A percentile compares a stretch with the other conserved stretches of the same genome.
Conservation (phyloP, 345 rosid genomes). For the Streptanthus diversifolius region DNA sequence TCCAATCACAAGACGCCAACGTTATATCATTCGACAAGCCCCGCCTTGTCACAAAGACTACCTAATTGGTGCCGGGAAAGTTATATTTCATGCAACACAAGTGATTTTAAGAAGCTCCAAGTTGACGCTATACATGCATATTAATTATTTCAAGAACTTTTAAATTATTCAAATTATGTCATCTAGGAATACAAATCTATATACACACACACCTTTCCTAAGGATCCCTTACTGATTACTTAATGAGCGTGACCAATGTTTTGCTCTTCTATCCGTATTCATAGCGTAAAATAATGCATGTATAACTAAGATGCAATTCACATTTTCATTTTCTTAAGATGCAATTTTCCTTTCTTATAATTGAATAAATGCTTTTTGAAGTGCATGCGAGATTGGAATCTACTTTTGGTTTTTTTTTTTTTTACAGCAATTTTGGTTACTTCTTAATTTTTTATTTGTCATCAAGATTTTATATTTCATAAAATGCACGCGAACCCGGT, state of each 20-base stretch:
- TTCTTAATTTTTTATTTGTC: background rate
- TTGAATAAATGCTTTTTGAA: background rate
- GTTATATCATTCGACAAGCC: conserved; percentile 41
- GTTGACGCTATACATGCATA: conserved; percentile 41
- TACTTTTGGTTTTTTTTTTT: background rate
- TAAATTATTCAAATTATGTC: background rate
- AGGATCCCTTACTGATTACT: background rate
- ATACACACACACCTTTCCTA: background rate
- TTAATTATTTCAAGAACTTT: conserved; percentile 39
- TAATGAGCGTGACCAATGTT: background rate
- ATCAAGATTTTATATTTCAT: background rate
- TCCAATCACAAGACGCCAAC: conserved; percentile 30
- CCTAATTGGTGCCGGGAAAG: conserved; percentile 41
- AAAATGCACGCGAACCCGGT: conserved; percentile 6
- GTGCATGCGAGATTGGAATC: conserved; percentile 18
- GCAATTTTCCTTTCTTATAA: background rate
- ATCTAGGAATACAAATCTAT: background rate
- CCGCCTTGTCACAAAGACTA: conserved; percentile 42
- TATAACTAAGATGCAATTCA: background rate
- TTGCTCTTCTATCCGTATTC: background rate
- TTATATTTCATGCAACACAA: conserved; percentile 37
- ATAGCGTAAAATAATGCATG: background rate
- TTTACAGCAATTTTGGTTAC: background rate
- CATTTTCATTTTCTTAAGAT: no score
- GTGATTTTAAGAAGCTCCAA: conserved; percentile 47